A percentile compares a stretch with the other conserved stretches of the same genome.
These are phyloP conservation scores for Phytophthora sp. DNA, from an alignment of 352 stramenopile genomes.

Conservation along the genomic window DNA sequence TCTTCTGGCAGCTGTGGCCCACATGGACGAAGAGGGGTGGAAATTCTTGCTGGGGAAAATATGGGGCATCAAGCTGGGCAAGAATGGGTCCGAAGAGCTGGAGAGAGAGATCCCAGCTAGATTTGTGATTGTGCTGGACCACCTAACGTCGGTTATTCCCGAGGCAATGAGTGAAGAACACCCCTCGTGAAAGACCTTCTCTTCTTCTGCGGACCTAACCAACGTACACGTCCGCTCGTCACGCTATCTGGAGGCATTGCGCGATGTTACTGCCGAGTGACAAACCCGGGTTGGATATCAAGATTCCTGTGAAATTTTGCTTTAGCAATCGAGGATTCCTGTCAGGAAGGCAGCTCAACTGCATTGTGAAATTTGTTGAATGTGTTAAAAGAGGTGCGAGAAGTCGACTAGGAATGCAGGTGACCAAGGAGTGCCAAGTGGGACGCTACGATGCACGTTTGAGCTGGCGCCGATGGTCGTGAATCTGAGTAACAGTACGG, in stretches of 20 bases:
- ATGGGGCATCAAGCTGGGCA: neutral
- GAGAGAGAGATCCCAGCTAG: neutral
- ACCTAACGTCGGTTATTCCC: neutral
- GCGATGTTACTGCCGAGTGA: no score
- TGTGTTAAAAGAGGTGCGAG: neutral
- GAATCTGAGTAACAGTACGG: neutral
- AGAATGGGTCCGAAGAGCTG: constrained; percentile 1
- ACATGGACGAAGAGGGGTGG: constrained; percentile 5
- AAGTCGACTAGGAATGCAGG: neutral
- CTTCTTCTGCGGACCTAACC: neutral
- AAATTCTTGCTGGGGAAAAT: constrained; percentile 1
- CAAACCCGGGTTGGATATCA: neutral
- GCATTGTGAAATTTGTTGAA: no score
- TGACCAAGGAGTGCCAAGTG: neutral
- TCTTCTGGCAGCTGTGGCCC: neutral
- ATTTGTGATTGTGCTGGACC: constrained; percentile 1
- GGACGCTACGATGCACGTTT: neutral
- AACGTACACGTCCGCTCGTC: no score
- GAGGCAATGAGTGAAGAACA: neutral
- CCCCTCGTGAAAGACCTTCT: neutral
- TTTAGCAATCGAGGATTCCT: neutral
- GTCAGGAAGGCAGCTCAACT: neutral
- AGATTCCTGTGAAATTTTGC: neutral
- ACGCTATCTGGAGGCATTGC: no score
- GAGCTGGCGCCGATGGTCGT: neutral